Evolutionary conservation across 169 alveolate genomes (phyloP), one percentile per base, ranked within the genome.

Genomic region (Perkinsus olseni): DNA sequence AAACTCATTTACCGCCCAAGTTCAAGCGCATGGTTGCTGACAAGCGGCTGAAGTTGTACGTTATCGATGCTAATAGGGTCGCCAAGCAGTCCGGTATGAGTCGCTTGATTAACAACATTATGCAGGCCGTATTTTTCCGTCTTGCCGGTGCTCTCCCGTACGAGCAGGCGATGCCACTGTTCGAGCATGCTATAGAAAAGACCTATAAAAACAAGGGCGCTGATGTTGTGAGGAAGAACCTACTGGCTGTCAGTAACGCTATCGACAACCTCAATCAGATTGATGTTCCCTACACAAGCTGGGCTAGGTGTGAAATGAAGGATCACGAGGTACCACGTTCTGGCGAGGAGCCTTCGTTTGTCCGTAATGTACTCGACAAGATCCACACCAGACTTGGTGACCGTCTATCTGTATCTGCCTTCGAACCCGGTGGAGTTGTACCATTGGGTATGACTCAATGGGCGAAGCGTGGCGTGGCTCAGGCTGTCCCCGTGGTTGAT

Each of bases 381-480:
- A 82, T 82, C 39, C 50, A 91, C 13, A 91, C 34, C n/a, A 38
- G 50, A 24, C 37, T 31, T 4, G 38, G 62, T 24, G 92, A 38
- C 91, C 45, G 93, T 90, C 91, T 93, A 91, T 91, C 74, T 39
- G 94, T 91, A 36, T 39, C 91, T 10, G 94, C 90, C 36, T 38
- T 91, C 31, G 92, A 39, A 4, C 93, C 92, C 31, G 94, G 90
- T 11, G 96, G 96, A 36, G 93, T 92, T 62, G 95, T 95, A 74
- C 96, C 96, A n/a, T 93, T 95, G 62, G 94, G 95, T n/a, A 95
- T 94, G 90, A 93, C 96, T 3, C 95, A 94, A 40, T 95, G 39
- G 39, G 96, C 94, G 91, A 95, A 95, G 94, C 94, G 96, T 38
- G 96, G 96, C 6, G 94, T 95, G 28, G 96, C 96, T 6, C 94